These are phyloP conservation scores for Aspergillus vadensis DNA, from an alignment of 2,329 filamentous ascomycete species.

Conservation along the genomic window DNA sequence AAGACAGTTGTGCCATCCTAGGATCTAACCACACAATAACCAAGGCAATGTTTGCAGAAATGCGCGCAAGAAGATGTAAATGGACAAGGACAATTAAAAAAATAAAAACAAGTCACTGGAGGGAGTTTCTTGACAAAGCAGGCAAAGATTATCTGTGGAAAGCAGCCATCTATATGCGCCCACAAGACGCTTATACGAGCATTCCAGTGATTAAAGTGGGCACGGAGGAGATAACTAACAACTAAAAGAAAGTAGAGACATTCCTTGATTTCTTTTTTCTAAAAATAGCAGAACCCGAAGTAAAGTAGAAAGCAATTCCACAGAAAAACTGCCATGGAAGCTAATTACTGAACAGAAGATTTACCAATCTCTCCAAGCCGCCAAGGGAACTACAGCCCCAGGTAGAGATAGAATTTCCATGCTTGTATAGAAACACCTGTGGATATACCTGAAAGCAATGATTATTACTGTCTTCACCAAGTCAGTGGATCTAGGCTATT, in stretches of 20 bases:
- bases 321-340: no score
- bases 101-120: slow-evolving; percentile 16
- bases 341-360: no score
- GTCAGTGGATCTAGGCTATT: slow-evolving; percentile 21
- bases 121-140: slow-evolving; percentile 27
- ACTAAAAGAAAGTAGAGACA: no score
- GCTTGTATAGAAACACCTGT: slow-evolving; percentile 18
- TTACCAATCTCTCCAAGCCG: no score
- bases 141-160: no score
- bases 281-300: slow-evolving; percentile 13
- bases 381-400: background rate
- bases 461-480: slow-evolving; percentile 18
- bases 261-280: no score
- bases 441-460: slow-evolving; percentile 1
- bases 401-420: slow-evolving; percentile 1
- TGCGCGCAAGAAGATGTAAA: slow-evolving; percentile 17
- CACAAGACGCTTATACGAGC: no score
- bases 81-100: slow-evolving; percentile 25
- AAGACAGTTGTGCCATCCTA: slow-evolving; percentile 14
- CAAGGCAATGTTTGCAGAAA: slow-evolving; percentile 14
- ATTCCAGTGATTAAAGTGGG: no score
- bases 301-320: no score
- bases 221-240: no score
- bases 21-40: slow-evolving; percentile 10
- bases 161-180: no score